A percentile compares a stretch with the other conserved stretches of the same genome.
Evolutionary conservation across 306 rosid species (phyloP).

Genomic region (Gleditsia sinensis): DNA sequence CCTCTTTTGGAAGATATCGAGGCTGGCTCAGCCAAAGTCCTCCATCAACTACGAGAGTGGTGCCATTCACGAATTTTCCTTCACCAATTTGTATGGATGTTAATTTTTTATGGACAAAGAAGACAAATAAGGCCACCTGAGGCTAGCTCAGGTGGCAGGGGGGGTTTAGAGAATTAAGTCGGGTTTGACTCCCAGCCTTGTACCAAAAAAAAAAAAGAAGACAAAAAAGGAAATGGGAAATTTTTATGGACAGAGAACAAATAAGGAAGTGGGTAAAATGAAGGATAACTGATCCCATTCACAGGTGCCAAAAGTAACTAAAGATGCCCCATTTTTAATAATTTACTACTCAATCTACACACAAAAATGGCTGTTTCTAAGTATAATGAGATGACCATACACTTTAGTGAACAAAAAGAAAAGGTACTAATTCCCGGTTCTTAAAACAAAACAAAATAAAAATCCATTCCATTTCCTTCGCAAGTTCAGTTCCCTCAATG

Average conservation of each 20-base stretch:
- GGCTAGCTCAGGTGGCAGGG: no score
- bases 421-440: neutral
- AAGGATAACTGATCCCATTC: neutral
- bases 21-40: constrained; percentile 93
- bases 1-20: constrained; percentile 77
- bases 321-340: neutral
- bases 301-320: neutral
- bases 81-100: constrained; percentile 35
- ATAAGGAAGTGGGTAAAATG: neutral
- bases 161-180: no score
- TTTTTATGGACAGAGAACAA: neutral
- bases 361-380: no score
- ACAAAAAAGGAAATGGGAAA: neutral
- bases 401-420: neutral
- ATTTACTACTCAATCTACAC: neutral
- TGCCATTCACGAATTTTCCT: constrained; percentile 88
- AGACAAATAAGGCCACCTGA: neutral
- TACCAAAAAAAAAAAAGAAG: no score
- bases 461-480: neutral
- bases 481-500: no score
- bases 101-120: neutral
- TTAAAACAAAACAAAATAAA: neutral
- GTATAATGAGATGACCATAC: neutral
- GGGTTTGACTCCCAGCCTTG: no score
- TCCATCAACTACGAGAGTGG: constrained; percentile 70